phyloP scores from a whole-genome alignment of 257 asterid species.

The Nemophila menziesii region DNA sequence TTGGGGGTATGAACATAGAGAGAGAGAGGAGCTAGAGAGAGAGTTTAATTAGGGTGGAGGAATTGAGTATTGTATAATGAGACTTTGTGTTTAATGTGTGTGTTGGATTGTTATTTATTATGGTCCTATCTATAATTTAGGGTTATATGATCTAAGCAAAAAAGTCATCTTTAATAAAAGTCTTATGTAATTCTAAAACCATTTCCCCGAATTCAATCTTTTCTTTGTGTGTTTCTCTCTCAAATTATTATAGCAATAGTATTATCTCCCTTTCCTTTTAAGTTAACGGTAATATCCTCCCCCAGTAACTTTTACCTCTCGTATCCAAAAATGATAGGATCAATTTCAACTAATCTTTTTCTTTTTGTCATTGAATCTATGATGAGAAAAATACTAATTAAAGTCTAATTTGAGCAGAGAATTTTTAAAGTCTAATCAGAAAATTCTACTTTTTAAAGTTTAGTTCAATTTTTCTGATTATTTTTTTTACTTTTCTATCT shows the following conservation, averaged over 20 bases:
- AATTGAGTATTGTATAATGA: conserved; percentile 6
- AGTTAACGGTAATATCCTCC: no score
- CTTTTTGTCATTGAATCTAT: no score
- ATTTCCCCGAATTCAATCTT: conserved; percentile 9
- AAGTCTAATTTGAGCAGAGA: no score
- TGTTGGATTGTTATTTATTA: conserved; percentile 11
- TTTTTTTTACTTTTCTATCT: no score
- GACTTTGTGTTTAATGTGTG: conserved; percentile 13
- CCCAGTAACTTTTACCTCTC: no score
- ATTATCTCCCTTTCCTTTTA: conserved; percentile 1
- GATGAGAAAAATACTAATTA: no score
- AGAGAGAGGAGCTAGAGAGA: background rate
- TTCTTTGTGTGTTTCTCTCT: conserved; percentile 13
- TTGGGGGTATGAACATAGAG: background rate
- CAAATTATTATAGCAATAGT: conserved; percentile 6
- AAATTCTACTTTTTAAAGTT: no score
- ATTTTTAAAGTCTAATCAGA: no score
- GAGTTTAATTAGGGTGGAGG: conserved; percentile 9
- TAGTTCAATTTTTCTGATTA: no score
- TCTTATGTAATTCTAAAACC: background rate
- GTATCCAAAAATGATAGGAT: no score
- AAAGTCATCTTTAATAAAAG: background rate
- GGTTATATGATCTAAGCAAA: background rate
- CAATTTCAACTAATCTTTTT: no score
- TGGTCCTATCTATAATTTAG: background rate